Evolutionary conservation across 495 filamentous ascomycete genomes (phyloP).

Genomic region (Daldinia caldariorum): DNA sequence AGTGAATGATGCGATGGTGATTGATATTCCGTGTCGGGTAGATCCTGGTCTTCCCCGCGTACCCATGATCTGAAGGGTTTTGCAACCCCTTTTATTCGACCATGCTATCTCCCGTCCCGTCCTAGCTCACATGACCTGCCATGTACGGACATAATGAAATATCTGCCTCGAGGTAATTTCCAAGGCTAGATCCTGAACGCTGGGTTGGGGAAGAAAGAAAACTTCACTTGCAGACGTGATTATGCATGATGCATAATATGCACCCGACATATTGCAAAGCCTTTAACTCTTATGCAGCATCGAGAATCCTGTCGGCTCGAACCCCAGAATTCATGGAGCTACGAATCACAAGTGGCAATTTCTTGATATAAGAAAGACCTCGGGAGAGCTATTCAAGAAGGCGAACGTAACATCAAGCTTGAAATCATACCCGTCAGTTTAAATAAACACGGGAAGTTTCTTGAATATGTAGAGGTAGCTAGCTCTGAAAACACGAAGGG

Average conservation of each 20-base stretch:
- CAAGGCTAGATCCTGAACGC: not conserved
- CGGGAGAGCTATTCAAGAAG: constrained; percentile 11
- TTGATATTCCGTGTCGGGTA: constrained; percentile 16
- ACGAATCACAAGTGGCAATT: not conserved
- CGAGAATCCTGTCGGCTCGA: not conserved
- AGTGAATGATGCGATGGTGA: constrained; percentile 8
- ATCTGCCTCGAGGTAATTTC: constrained; percentile 5
- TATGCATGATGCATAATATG: constrained; percentile 33
- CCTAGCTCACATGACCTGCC: constrained; percentile 24
- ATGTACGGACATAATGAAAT: constrained; percentile 6
- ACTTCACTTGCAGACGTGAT: not conserved
- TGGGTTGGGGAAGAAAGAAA: constrained; percentile 24
- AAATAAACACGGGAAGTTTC: constrained; percentile 15
- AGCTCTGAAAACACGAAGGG: constrained; percentile 10
- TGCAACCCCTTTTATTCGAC: constrained; percentile 3
- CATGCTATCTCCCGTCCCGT: not conserved
- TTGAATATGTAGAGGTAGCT: not conserved
- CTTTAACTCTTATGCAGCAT: constrained; percentile 1
- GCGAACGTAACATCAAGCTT: constrained; percentile 26
- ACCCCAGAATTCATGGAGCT: not conserved
- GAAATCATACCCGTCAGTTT: constrained; percentile 9
- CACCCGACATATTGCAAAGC: constrained; percentile 12
- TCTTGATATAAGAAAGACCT: not conserved
- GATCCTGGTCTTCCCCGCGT: constrained; percentile 27
- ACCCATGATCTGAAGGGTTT: constrained; percentile 8